Evolutionary conservation across 2,329 filamentous ascomycete genomes (phyloP), one percentile per base, ranked within the genome.

Genomic region (Aspergillus fijiensis): DNA sequence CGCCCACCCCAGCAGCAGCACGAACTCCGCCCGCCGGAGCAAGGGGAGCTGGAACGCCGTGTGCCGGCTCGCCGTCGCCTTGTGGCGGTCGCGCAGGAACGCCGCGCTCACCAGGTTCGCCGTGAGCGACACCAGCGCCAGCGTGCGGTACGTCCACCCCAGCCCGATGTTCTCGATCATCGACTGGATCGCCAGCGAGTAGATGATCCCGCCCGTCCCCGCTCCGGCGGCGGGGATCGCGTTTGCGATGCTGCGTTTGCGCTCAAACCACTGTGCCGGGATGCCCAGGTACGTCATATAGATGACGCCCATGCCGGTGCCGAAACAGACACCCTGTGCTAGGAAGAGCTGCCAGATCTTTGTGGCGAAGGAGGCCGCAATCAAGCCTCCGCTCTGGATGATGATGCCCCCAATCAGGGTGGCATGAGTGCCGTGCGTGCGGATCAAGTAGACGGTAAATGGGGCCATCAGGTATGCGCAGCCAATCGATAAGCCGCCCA

Each of bases 191-290:
- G 68, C 73, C 47, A 75, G 64, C 2, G 69, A 70, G 55, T 75
- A 77, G 4, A 74, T 67, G 5, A 76, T 57, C 1, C 79, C 79
- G 1, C 78, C 79, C 9, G 77, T 67, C 0, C 79, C 79, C 5
- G 75, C 74, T 0, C 78, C 79, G 1, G 76, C 73, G 7, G 69
- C 66, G 12, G 70, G 71, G 25, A 81, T 72, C 0, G 77, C 77
- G 29, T 76, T 78, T 1, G 78, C 79, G 2, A 81, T 63, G 35
- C 73, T 75, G 0, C 80, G 67, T 14, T 67, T 69, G 19, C 63
- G 69, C 7, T 64, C 60, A 62, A 81, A 82, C 79, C 79, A 81
- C 51, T 81, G 76, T 1, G 74, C 72, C 0, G 77, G 61, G 3
- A 80, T 68, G 0, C 72, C 71, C 1, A 76, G 65, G 33, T 70